These are phyloP conservation scores for Zygoascus ofunaensis DNA, from an alignment of 805 yeast species.

Conservation along the genomic window DNA sequence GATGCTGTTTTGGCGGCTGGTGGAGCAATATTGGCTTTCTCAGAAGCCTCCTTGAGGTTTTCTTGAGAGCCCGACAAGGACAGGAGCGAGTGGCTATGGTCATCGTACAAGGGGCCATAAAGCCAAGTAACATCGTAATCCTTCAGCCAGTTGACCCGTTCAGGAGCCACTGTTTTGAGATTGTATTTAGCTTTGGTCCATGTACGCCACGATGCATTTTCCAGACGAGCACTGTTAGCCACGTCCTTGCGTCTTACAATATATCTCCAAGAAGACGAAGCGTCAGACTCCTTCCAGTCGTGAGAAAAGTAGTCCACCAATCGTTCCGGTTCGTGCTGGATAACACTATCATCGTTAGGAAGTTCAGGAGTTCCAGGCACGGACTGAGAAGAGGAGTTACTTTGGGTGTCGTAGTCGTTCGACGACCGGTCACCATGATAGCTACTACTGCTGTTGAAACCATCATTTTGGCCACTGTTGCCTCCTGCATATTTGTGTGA, in stretches of 20 bases:
- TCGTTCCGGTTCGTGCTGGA: constrained; percentile 69
- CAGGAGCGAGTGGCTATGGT: constrained; percentile 20
- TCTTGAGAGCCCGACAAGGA: not conserved
- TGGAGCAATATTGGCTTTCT: not conserved
- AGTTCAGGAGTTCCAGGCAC: constrained; percentile 20
- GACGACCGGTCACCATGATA: too few species aligned
- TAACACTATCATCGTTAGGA: constrained; percentile 61
- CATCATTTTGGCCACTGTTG: too few species aligned
- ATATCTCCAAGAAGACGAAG: constrained; percentile 92
- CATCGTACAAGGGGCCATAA: constrained; percentile 75
- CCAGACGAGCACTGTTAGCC: constrained; percentile 71
- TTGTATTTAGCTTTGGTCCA: constrained; percentile 77
- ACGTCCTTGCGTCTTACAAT: constrained; percentile 79
- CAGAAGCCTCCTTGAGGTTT: constrained; percentile 1
- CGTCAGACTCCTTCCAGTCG: constrained; percentile 90
- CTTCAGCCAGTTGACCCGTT: constrained; percentile 89
- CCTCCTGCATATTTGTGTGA: too few species aligned
- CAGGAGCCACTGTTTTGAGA: constrained; percentile 75
- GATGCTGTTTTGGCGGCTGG: constrained; percentile 3
- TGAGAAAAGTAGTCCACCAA: constrained; percentile 95
- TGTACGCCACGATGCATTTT: constrained; percentile 88
- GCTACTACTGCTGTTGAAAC: not conserved
- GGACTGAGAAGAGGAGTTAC: constrained; percentile 12
- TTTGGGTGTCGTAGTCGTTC: constrained; percentile 10
- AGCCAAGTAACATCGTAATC: constrained; percentile 97